These are phyloP conservation scores for Cadophora malorum DNA, from an alignment of 2,329 filamentous ascomycete species.

Conservation along the genomic window DNA sequence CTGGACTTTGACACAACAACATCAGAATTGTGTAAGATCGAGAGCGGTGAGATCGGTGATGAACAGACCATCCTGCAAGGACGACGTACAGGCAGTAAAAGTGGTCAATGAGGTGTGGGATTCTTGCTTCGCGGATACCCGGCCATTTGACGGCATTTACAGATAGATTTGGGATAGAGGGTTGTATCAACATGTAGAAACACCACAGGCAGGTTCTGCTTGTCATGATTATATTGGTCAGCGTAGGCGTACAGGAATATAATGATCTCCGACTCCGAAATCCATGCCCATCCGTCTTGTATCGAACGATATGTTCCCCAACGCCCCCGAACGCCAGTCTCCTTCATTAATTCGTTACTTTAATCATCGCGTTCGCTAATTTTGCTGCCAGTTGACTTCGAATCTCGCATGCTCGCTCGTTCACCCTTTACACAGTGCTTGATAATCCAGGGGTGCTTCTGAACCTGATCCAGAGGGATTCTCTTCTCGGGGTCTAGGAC, in stretches of 20 bases:
- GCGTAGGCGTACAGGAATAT: slow-evolving; percentile 45
- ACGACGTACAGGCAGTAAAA: slow-evolving; percentile 84
- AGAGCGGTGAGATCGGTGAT: slow-evolving; percentile 82
- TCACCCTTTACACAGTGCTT: slow-evolving; percentile 77
- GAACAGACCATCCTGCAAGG: slow-evolving; percentile 79
- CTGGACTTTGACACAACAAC: slow-evolving; percentile 88
- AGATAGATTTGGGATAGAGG: slow-evolving; percentile 54
- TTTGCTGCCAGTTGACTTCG: slow-evolving; percentile 45
- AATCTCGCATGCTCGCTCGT: slow-evolving; percentile 43
- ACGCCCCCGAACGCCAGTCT: slow-evolving; percentile 39
- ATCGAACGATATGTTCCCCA: slow-evolving; percentile 21
- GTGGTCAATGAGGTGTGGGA: slow-evolving; percentile 99
- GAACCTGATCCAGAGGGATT: slow-evolving; percentile 86
- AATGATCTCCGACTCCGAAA: slow-evolving; percentile 43
- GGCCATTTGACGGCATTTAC: slow-evolving; percentile 97
- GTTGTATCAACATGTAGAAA: slow-evolving; percentile 38
- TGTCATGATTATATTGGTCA: slow-evolving; percentile 39
- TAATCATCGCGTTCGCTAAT: slow-evolving; percentile 40
- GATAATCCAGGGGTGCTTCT: slow-evolving; percentile 92
- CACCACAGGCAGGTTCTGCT: slow-evolving; percentile 16
- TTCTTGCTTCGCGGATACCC: slow-evolving; percentile 91
- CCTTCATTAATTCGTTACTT: slow-evolving; percentile 40
- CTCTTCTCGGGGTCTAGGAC: slow-evolving; percentile 94
- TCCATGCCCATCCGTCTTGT: slow-evolving; percentile 34
- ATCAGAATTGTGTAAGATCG: slow-evolving; percentile 88